Base-by-base conservation (phyloP, 2,329 filamentous ascomycete genomes). In the Colletotrichum sp. region DNA sequence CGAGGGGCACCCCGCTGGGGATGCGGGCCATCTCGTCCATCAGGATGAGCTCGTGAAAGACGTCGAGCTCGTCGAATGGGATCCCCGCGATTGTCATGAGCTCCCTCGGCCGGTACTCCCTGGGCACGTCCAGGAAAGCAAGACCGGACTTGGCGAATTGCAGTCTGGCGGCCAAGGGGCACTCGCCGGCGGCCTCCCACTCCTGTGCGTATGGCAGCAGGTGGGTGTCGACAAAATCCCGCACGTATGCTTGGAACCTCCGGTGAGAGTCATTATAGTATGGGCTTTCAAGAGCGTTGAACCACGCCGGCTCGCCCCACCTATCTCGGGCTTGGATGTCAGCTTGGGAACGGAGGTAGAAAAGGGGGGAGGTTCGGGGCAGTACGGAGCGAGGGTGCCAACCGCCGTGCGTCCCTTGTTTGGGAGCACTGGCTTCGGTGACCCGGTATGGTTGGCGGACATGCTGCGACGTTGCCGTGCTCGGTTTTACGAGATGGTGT, bases 261-360 rank as follows among this genome's bases (percentile, higher is more conserved):
- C 89, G 88, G 80, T 94, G 93, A 4, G 89, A 90, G 16, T 89
- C 86, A 32, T 88, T 92, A 86, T 94, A 94, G 84, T 93, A 93
- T 0, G 92, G 91, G 4, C 82, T 83, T 8, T 79, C 75, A 7
- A 82, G 77, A 1, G 79, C 68, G 30, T 78, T 76, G 67, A 80
- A 79, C 83, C 82, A 84, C 1, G 80, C 79, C 4, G 83, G 82
- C 66, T 84, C 82, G 57, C 57, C 49, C 70, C 63, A 76, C 13
- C 73, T 73, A 16, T 32, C 69, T 49, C 62, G 59, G n/a, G 12
- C 16, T 63, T 12, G 64, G 63, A 65, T 36, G 24, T 49, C 34
- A 64, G 59, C 36, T 7, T 26, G 21, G 21, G 16, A 21, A 30
- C 62, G n/a, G 21, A 36, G 13, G 13, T 3, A 52, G 44, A 16